Evolutionary conservation across 345 rosid species (phyloP).

Genomic region (Kernera saxatilis): DNA sequence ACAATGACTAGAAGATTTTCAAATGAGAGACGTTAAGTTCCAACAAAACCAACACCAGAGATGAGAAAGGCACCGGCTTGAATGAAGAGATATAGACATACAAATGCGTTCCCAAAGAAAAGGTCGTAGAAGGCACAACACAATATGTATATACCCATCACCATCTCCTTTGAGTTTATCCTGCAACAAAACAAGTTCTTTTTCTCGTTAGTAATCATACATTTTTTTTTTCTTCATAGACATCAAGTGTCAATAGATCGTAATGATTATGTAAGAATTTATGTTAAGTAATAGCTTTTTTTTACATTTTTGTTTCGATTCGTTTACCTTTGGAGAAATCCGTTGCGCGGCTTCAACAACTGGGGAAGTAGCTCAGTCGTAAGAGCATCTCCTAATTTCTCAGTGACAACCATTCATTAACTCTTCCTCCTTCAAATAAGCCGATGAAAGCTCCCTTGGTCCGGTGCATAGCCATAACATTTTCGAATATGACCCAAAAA

Average conservation of each 20-base stretch:
- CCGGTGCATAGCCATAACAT: constrained; percentile 52
- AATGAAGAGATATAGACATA: constrained; percentile 11
- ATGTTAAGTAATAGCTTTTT: background rate
- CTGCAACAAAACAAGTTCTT: constrained; percentile 2
- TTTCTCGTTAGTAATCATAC: background rate
- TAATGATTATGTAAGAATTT: background rate
- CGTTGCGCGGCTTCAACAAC: constrained; percentile 13
- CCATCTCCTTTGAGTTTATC: constrained; percentile 15
- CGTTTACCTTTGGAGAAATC: constrained; percentile 50
- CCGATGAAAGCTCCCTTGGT: constrained; percentile 48
- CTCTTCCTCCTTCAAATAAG: constrained; percentile 18
- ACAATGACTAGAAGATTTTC: background rate
- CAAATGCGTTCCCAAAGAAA: background rate
- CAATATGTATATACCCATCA: constrained; percentile 16
- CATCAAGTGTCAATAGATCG: background rate
- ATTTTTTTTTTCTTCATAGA: background rate
- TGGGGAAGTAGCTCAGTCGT: constrained; percentile 25
- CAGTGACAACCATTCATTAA: constrained; percentile 25
- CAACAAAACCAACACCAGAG: constrained; percentile 18
- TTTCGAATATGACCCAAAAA: constrained; percentile 50
- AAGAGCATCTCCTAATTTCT: constrained; percentile 39
- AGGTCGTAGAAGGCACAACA: constrained; percentile 15
- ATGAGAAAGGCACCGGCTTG: constrained; percentile 22
- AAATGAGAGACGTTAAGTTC: background rate
- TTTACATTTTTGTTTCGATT: background rate